Base-by-base conservation (phyloP, 2,329 filamentous ascomycete genomes). In the Thermoascus crustaceus region DNA sequence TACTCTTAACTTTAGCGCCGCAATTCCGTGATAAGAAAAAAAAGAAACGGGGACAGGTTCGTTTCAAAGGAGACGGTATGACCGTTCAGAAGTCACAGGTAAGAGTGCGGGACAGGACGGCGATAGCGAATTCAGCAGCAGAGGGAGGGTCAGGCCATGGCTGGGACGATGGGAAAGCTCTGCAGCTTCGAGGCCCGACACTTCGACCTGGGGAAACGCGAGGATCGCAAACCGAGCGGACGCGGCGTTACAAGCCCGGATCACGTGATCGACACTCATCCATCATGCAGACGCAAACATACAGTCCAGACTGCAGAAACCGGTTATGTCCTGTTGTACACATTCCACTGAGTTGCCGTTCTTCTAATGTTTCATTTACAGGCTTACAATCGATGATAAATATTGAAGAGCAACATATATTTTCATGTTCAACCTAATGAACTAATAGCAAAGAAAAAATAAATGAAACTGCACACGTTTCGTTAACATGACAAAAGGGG, bases 391-490 rank as follows among this genome's bases (percentile, higher is more conserved):
- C 2, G 18, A 14, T 9, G 4, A 32, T 21, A 2, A 31, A 34
- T 40, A 40, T 42, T 39, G 39, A 42, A 42, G 27, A 50, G 52
- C 46, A 49, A 49, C 52, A 40, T 52, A 52, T 42, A 48, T 48
- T 50, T 49, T 53, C 49, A 53, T 50, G 42, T 47, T 44, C 48
- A 58, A 58, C 42, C 40, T 47, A 47, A 41, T 39, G 40, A 30
- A 46, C 43, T 48, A 52, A 42, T 33, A 49, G 45, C 43, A 43
- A 45, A 37, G 42, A 42, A 45, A 55, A 42, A 41, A 34, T 17
- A 41, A 41, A 38, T 27, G 31, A 39, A 27, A 43, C 40, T 20
- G 38, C 42, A 48, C 48, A 42, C 42, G 48, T 47, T 54, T 37
- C 51, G 42, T 51, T 42, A 50, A 50, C 48, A 42, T 51, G 49